Conservation (phyloP, 2,329 filamentous ascomycete genomes). For the Periconia sp. region DNA sequence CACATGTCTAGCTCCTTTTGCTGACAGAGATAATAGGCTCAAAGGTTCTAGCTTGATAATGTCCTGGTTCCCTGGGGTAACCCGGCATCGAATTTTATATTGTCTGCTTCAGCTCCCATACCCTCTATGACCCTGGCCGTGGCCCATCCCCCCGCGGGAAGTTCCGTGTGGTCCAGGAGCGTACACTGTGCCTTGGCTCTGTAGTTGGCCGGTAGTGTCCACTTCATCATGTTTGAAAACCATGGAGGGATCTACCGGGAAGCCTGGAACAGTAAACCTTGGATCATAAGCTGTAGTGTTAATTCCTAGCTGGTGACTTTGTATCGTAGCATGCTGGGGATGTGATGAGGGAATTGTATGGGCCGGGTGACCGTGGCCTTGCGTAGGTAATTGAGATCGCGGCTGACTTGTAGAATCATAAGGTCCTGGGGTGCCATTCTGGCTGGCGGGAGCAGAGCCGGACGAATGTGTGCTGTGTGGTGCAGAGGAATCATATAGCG, state of each 20-base stretch:
- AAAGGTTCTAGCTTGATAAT: not conserved
- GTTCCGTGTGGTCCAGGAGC: slow-evolving; percentile 7
- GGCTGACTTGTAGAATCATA: slow-evolving; percentile 29
- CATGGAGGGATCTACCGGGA: slow-evolving; percentile 38
- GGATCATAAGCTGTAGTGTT: slow-evolving; percentile 35
- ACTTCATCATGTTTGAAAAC: slow-evolving; percentile 32
- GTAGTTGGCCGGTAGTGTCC: slow-evolving; percentile 13
- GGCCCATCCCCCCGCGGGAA: slow-evolving; percentile 11
- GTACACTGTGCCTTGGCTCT: slow-evolving; percentile 14
- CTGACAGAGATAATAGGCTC: not conserved
- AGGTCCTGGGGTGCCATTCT: slow-evolving; percentile 36
- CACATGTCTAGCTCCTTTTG: not conserved
- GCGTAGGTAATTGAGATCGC: slow-evolving; percentile 13
- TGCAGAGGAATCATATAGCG: slow-evolving; percentile 34
- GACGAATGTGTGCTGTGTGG: slow-evolving; percentile 35
- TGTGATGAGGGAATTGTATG: slow-evolving; percentile 30
- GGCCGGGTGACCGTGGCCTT: slow-evolving; percentile 25
- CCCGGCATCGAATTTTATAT: not conserved
- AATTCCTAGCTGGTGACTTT: slow-evolving; percentile 33
- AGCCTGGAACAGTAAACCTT: slow-evolving; percentile 34
- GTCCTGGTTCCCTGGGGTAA: not conserved
- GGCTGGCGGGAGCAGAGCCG: slow-evolving; percentile 33
- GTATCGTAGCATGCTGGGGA: slow-evolving; percentile 30
- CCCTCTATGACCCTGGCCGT: slow-evolving; percentile 15
- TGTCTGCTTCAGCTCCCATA: slow-evolving; percentile 16